Evolutionary conservation across 176 grass and related monocot genomes (phyloP).

Genomic region (Guadua angustifolia): DNA sequence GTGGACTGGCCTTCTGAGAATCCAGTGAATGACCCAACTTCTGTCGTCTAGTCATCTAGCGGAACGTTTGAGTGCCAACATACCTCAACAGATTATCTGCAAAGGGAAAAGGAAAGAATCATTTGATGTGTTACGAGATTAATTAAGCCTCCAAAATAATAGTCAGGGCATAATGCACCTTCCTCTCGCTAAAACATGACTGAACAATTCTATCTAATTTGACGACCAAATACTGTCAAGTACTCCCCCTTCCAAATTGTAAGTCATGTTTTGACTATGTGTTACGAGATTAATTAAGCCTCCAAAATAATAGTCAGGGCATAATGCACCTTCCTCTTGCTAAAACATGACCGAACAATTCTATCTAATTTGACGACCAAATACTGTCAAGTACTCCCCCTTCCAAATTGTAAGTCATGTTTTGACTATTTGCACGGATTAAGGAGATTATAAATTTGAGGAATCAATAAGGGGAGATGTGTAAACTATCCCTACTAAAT

Average conservation of each 20-base stretch:
- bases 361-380: constrained; percentile 1
- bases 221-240: neutral
- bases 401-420: neutral
- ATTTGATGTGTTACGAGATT: neutral
- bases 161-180: constrained; percentile 34
- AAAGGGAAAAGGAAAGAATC: neutral
- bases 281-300: neutral
- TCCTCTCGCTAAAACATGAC: constrained; percentile 1
- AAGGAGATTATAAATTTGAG: neutral
- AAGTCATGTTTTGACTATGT: too few species aligned
- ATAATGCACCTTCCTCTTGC: constrained; percentile 29
- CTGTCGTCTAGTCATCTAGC: neutral
- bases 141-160: neutral
- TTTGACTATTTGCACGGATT: neutral
- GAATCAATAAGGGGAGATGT: neutral
- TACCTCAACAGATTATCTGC: neutral
- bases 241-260: neutral
- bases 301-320: constrained; percentile 9
- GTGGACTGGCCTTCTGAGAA: neutral
- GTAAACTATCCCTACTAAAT: neutral
- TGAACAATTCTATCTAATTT: neutral
- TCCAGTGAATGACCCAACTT: neutral
- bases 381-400: neutral
- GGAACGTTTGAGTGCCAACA: neutral
- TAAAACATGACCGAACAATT: neutral